Evolutionary conservation across 129 eudicot species (phyloP).

Genomic region (Chrysanthemum seticuspe): DNA sequence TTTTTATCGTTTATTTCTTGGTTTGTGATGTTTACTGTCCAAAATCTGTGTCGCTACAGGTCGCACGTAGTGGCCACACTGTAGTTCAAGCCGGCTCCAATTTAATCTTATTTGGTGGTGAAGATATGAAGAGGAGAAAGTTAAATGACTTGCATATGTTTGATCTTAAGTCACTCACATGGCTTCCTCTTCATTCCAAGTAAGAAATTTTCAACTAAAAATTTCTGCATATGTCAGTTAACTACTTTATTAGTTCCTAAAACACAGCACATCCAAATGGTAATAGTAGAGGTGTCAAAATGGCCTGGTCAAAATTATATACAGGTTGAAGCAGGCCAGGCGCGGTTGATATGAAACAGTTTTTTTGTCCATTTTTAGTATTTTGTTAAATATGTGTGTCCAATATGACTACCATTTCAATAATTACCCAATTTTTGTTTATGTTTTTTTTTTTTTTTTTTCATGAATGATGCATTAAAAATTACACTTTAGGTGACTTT

Average conservation of each 20-base stretch:
- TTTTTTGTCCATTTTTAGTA: no score
- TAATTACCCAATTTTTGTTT: no score
- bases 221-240: background rate
- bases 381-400: no score
- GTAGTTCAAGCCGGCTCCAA: constrained; percentile 78
- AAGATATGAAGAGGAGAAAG: constrained; percentile 80
- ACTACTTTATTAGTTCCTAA: background rate
- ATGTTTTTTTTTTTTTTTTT: no score
- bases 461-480: no score
- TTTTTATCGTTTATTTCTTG: background rate
- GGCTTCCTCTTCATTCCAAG: constrained; percentile 99
- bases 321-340: no score
- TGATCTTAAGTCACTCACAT: constrained; percentile 94
- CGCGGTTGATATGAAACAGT: no score
- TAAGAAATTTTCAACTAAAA: constrained; percentile 38
- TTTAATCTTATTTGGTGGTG: constrained; percentile 90
- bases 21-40: constrained; percentile 1
- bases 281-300: no score
- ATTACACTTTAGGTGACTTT: no score
- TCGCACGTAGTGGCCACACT: constrained; percentile 93
- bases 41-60: constrained; percentile 37
- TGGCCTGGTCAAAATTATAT: no score
- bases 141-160: constrained; percentile 95
- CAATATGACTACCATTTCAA: no score
- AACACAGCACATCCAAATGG: background rate